phyloP scores from a whole-genome alignment of 2,329 filamentous ascomycete genomes.

The Trichoderma guizhouense region DNA sequence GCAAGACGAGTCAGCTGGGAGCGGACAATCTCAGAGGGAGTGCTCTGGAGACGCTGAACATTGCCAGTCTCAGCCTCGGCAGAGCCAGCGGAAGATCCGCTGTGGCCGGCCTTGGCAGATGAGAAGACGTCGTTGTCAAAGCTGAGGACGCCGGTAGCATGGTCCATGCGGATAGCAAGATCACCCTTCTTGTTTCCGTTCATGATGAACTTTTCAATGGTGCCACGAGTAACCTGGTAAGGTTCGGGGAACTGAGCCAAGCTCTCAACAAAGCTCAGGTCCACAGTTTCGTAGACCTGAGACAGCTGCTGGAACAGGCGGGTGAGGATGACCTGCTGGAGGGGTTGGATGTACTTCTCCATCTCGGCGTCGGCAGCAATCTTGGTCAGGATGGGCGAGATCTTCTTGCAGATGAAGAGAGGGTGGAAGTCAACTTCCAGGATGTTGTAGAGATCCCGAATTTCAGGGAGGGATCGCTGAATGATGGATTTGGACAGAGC shows the following conservation, averaged over 20 bases:
- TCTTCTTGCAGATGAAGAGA: constrained; percentile 97
- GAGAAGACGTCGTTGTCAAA: constrained; percentile 99
- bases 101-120: constrained; percentile 85
- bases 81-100: constrained; percentile 79
- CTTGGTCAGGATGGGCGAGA: constrained; percentile 89
- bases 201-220: constrained; percentile 99
- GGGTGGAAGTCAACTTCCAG: constrained; percentile 99
- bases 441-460: constrained; percentile 96
- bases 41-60: constrained; percentile 94
- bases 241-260: constrained; percentile 95
- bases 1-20: constrained; percentile 89
- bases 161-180: constrained; percentile 91
- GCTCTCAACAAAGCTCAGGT: constrained; percentile 87
- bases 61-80: constrained; percentile 80
- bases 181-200: constrained; percentile 99
- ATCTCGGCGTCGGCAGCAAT: constrained; percentile 93
- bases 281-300: constrained; percentile 97
- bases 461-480: constrained; percentile 89
- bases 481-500: constrained; percentile 91
- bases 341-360: constrained; percentile 91
- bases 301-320: constrained; percentile 98
- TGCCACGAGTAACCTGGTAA: constrained; percentile 85
- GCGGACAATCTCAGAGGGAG: constrained; percentile 94
- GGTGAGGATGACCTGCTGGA: constrained; percentile 98
- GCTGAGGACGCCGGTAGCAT: constrained; percentile 89